A percentile compares a stretch with the other conserved stretches of the same genome.
These are phyloP conservation scores for Cladosporium sp. DNA, from an alignment of 2,329 filamentous ascomycete genomes.

Conservation along the genomic window DNA sequence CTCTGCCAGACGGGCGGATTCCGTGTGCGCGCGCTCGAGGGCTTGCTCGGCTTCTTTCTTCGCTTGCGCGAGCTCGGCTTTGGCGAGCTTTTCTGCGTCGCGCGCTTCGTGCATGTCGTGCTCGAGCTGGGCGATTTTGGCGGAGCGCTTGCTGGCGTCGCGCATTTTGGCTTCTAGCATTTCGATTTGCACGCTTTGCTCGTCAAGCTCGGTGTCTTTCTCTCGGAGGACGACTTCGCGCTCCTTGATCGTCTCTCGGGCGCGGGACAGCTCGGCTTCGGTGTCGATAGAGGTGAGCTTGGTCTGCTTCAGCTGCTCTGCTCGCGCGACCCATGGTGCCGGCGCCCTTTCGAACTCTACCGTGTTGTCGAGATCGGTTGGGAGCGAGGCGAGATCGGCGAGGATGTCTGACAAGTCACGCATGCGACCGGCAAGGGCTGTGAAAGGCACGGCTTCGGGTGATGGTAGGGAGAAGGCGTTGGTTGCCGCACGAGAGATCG, in stretches of 20 bases:
- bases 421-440: constrained; percentile 63
- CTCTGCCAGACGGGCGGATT: constrained; percentile 26
- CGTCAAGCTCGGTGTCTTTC: constrained; percentile 75
- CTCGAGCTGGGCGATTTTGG: constrained; percentile 64
- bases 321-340: constrained; percentile 79
- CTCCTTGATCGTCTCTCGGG: constrained; percentile 77
- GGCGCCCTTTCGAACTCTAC: constrained; percentile 63
- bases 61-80: constrained; percentile 22
- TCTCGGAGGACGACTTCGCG: constrained; percentile 53
- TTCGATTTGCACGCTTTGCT: constrained; percentile 87
- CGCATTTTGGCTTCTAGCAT: constrained; percentile 84
- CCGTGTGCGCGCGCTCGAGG: constrained; percentile 26
- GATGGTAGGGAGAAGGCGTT: constrained; percentile 47
- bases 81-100: constrained; percentile 54
- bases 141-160: constrained; percentile 74
- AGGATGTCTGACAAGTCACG: constrained; percentile 61
- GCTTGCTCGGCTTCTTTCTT: constrained; percentile 25
- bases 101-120: constrained; percentile 26
- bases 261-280: constrained; percentile 75
- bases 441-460: constrained; percentile 64
- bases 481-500: constrained; percentile 56
- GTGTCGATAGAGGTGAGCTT: constrained; percentile 77
- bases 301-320: constrained; percentile 75
- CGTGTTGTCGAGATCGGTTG: constrained; percentile 41
- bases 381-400: constrained; percentile 64